A percentile compares a stretch with the other conserved stretches of the same genome.
These are phyloP conservation scores for Staphylotrichum tortipilum DNA, from an alignment of 495 filamentous ascomycete species.

Conservation along the genomic window DNA sequence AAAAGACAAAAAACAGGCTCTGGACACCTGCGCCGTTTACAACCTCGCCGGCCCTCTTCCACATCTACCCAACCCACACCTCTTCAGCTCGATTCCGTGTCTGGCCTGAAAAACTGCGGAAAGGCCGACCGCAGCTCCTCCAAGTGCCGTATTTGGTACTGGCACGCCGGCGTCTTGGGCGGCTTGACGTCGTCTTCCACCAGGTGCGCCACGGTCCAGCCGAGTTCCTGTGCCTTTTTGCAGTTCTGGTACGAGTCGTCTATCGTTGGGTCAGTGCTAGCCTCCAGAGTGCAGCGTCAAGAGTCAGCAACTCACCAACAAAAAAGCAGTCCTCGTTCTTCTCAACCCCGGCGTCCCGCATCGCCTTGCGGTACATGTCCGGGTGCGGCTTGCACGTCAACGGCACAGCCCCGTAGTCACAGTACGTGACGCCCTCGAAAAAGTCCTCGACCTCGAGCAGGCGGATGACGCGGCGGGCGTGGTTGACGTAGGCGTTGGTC, in stretches of 20 bases:
- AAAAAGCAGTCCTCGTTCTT: constrained; percentile 64
- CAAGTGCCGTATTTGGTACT: constrained; percentile 61
- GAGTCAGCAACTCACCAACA: constrained; percentile 52
- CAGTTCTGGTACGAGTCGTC: constrained; percentile 80
- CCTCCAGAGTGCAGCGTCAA: not conserved
- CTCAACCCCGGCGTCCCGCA: constrained; percentile 53
- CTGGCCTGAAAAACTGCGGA: constrained; percentile 65
- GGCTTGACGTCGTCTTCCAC: constrained; percentile 58
- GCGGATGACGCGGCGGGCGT: constrained; percentile 72
- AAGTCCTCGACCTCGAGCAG: constrained; percentile 75
- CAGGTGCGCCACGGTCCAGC: constrained; percentile 76
- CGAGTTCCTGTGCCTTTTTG: constrained; percentile 57
- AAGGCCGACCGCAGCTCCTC: constrained; percentile 65
- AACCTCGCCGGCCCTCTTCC: too few species aligned
- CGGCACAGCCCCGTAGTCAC: constrained; percentile 62
- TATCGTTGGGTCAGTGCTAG: constrained; percentile 25
- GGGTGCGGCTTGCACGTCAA: constrained; percentile 78
- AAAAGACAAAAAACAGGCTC: too few species aligned
- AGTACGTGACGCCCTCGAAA: constrained; percentile 90
- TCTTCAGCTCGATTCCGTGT: constrained; percentile 2
- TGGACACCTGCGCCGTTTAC: too few species aligned
- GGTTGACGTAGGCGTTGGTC: constrained; percentile 91
- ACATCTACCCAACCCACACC: not conserved
- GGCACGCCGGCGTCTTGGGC: constrained; percentile 51
- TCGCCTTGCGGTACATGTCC: constrained; percentile 80